Base-by-base conservation (phyloP, 768 basidiomycete species). In the Amanita molliuscula region DNA sequence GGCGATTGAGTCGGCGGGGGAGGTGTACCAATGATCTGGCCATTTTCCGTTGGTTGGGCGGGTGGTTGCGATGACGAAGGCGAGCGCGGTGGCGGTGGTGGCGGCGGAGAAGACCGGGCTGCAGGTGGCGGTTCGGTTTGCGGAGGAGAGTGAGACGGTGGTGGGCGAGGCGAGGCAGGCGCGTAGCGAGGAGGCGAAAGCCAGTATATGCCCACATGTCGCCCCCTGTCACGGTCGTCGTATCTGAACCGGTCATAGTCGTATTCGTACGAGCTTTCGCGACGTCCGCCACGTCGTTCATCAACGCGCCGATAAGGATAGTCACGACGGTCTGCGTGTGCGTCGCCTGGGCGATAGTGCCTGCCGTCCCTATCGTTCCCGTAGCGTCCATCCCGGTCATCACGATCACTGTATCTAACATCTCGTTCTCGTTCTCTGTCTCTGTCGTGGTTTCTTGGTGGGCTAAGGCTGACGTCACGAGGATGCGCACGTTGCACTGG, bases 381-480 rank as follows among this genome's bases (percentile, higher is more conserved):
- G 23, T 56, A 53, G 8, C 60, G 55, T 28, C 51, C 38, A 44
- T 48, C 46, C 25, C 51, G 9, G 16, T 58, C 57, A 33, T 56
- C 56, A 48, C 62, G 55, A 28, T 62, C 56, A 21, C 58, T 44
- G 25, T 44, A 10, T 10, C 21, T 44, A 13, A 7, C 21, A 42
- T 65, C 65, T 45, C 60, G 51, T 26, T 65, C 65, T 45, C 60
- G 51, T 26, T 65, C 66, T 51, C 66, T 54, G 34, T 64, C 60
- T 54, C 60, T 55, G 38, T 65, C 66, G 52, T 43, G 34, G 18
- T 13, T 25, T 18, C 43, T 42, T 9, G 26, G 48, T 18, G 76
- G 74, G 11, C 69, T 75, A 54, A 71, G 73, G 43, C 51, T 53
- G 0, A 62, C 47, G 7, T 53, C 59, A 2, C 67, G 66, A 11